Conservation (phyloP, 2,329 filamentous ascomycete species). For the Sclerotiophoma versabilis region DNA sequence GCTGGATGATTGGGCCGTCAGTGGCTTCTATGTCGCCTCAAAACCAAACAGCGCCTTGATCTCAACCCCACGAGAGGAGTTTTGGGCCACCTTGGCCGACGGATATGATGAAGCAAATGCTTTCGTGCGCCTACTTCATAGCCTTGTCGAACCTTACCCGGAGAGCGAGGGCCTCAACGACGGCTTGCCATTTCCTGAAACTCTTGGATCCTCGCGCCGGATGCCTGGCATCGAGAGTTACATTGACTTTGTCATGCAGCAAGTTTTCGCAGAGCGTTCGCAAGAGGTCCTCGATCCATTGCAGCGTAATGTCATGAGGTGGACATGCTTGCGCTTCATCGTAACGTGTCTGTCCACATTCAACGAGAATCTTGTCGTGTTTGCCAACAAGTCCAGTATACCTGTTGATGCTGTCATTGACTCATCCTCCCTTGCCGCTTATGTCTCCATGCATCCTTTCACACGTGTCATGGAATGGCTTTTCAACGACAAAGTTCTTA, state of each 20-base stretch:
- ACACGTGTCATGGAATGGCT: conserved; percentile 97
- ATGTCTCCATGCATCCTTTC: conserved; percentile 90
- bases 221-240: conserved; percentile 90
- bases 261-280: conserved; percentile 73
- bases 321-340: conserved; percentile 85
- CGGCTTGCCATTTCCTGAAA: conserved; percentile 84
- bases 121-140: conserved; percentile 78
- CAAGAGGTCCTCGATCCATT: conserved; percentile 68
- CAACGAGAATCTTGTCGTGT: conserved; percentile 89
- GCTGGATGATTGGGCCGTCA: conserved; percentile 76
- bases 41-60: conserved; percentile 38
- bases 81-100: conserved; percentile 76
- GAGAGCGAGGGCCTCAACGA: conserved; percentile 72
- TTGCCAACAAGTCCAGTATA: conserved; percentile 80
- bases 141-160: conserved; percentile 71
- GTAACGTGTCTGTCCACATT: conserved; percentile 81
- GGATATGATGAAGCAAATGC: conserved; percentile 87
- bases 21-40: conserved; percentile 42
- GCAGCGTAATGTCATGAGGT: conserved; percentile 76
- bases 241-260: conserved; percentile 86
- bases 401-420: conserved; percentile 77
- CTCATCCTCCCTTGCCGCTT: conserved; percentile 76
- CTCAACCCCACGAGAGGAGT: conserved; percentile 47
- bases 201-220: conserved; percentile 77
- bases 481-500: conserved; percentile 89